phyloP scores from a whole-genome alignment of 2,329 filamentous ascomycete species.

The Fonsecaea erecta region DNA sequence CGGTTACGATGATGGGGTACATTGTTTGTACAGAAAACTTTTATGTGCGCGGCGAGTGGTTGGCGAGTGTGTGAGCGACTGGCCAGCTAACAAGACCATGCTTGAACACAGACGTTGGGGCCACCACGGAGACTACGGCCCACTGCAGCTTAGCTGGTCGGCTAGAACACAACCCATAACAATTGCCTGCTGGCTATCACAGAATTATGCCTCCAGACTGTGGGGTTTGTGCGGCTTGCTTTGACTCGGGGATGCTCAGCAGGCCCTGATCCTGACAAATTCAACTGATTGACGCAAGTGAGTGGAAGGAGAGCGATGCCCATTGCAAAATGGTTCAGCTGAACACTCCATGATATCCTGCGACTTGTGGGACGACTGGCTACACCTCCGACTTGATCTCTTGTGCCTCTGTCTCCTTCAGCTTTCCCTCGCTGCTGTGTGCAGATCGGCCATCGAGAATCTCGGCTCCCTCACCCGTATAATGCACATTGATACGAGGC shows the following conservation, averaged over 20 bases:
- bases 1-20: slow-evolving; percentile 1
- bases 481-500: slow-evolving; percentile 41
- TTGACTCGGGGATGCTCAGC: background rate
- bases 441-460: slow-evolving; percentile 17
- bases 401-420: slow-evolving; percentile 10
- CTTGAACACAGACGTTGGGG: background rate
- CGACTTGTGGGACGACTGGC: background rate
- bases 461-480: slow-evolving; percentile 17
- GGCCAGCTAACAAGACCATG: background rate
- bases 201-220: background rate
- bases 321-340: background rate
- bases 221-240: background rate
- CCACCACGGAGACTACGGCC: background rate
- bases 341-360: background rate
- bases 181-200: background rate
- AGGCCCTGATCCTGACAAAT: background rate
- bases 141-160: slow-evolving; percentile 4
- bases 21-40: background rate
- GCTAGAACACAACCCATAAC: background rate
- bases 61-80: background rate
- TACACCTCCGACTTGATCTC: slow-evolving; percentile 15
- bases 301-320: background rate
- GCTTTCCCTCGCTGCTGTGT: slow-evolving; percentile 3
- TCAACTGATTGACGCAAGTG: background rate
- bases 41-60: background rate